A percentile compares a stretch with the other conserved stretches of the same genome.
These are phyloP conservation scores for Aegilops longissima DNA, from an alignment of 176 grass and related monocot genomes.

Conservation along the genomic window DNA sequence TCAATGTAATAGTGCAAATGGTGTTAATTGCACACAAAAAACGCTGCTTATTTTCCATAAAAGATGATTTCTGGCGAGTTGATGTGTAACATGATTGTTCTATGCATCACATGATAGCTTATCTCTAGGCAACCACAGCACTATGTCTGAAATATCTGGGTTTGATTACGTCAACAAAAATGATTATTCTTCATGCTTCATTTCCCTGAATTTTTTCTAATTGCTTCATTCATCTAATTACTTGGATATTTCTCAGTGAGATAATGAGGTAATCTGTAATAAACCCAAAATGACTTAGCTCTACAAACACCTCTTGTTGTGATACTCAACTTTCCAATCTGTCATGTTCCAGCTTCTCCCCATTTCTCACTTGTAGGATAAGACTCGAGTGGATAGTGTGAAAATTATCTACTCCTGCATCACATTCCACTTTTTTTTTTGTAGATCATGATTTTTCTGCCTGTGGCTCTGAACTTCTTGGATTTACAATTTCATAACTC, in stretches of 20 bases:
- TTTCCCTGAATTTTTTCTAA: neutral
- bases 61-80: neutral
- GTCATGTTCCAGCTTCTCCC: neutral
- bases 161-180: conserved; percentile 8
- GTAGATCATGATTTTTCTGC: neutral
- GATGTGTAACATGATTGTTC: neutral
- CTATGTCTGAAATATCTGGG: conserved; percentile 1
- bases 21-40: neutral
- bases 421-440: neutral
- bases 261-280: conserved; percentile 2
- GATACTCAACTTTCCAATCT: neutral
- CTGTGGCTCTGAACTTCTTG: conserved; percentile 10
- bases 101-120: neutral
- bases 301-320: neutral
- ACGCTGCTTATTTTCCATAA: neutral
- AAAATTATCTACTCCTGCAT: neutral
- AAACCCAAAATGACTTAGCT: neutral
- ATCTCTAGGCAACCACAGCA: neutral
- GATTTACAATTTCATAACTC: conserved; percentile 12
- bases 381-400: neutral
- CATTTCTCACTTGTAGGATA: neutral
- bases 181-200: neutral
- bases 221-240: conserved; percentile 16
- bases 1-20: neutral
- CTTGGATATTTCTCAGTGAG: conserved; percentile 16